Evolutionary conservation across 148 eudicot species (phyloP).

Genomic region (Persicaria maculosa): DNA sequence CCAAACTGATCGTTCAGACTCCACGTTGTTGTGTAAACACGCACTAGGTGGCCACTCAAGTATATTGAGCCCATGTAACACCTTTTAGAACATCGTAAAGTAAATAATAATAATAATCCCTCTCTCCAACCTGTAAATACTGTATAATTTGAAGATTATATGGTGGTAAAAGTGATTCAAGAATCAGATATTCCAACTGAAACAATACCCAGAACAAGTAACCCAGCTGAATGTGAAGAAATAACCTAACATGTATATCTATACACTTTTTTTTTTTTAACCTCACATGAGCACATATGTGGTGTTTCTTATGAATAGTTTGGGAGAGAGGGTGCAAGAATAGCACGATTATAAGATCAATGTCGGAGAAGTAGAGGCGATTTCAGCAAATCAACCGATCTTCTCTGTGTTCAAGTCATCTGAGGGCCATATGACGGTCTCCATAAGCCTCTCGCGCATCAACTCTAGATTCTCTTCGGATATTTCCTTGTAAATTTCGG

Average conservation of each 20-base stretch:
- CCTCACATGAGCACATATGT: background rate
- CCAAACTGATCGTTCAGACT: too few relatives aligned
- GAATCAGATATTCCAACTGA: background rate
- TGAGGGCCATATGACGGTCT: conserved; percentile 84
- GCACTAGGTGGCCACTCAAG: too few relatives aligned
- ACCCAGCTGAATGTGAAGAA: background rate
- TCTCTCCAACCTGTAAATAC: background rate
- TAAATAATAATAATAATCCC: background rate
- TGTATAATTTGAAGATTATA: background rate
- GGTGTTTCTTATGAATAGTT: background rate
- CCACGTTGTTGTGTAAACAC: too few relatives aligned
- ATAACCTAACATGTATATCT: background rate
- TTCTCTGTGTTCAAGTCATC: conserved; percentile 72
- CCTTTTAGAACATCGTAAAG: background rate
- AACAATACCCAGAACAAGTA: background rate
- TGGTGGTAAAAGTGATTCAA: background rate
- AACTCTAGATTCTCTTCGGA: conserved; percentile 85
- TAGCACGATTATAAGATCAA: background rate
- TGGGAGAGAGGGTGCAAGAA: background rate
- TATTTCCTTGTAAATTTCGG: conserved; percentile 67
- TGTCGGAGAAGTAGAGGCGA: background rate
- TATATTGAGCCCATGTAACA: too few relatives aligned
- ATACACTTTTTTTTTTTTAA: background rate
- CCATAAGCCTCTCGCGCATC: conserved; percentile 92
- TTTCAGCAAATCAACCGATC: conserved; percentile 28